phyloP scores from a whole-genome alignment of 2,329 filamentous ascomycete species.

The Neofusicoccum cordaticola region DNA sequence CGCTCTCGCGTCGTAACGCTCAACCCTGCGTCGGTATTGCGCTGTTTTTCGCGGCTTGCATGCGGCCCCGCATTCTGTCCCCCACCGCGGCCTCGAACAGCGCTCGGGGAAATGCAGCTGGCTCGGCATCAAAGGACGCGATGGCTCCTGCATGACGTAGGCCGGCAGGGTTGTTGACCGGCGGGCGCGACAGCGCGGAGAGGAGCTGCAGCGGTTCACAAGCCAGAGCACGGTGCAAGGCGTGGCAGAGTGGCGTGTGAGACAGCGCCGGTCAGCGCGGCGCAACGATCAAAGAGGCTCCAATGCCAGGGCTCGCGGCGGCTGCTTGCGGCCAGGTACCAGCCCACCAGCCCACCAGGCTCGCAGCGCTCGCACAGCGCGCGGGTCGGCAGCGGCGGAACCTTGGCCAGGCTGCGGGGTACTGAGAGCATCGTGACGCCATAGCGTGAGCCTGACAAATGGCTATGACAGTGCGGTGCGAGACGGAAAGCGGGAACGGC shows the following conservation, averaged over 20 bases:
- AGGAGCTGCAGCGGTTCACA: not conserved
- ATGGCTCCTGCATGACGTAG: not conserved
- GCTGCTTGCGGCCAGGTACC: slow-evolving; percentile 14
- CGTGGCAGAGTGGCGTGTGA: not conserved
- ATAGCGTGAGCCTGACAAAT: slow-evolving; percentile 14
- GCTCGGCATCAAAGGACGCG: not conserved
- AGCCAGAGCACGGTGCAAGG: not conserved
- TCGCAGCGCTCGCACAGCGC: not conserved
- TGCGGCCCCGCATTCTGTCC: slow-evolving; percentile 11
- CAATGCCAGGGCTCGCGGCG: not conserved
- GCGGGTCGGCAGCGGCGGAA: not conserved
- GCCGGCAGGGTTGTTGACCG: not conserved
- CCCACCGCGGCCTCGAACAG: not conserved
- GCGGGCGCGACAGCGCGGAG: not conserved
- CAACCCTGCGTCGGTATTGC: not conserved
- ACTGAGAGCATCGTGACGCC: slow-evolving; percentile 13
- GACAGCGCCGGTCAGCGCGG: not conserved
- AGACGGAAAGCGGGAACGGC: no score
- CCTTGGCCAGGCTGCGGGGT: slow-evolving; percentile 12
- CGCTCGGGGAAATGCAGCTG: not conserved
- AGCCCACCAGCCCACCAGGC: not conserved
- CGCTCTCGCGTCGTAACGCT: not conserved
- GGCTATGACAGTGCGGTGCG: not conserved
- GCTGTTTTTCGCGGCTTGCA: slow-evolving; percentile 8
- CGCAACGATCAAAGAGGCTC: not conserved